A percentile compares a stretch with the other conserved stretches of the same genome.
phyloP scores from a whole-genome alignment of 495 filamentous ascomycete genomes.

The Aspergillus coremiiformis region DNA sequence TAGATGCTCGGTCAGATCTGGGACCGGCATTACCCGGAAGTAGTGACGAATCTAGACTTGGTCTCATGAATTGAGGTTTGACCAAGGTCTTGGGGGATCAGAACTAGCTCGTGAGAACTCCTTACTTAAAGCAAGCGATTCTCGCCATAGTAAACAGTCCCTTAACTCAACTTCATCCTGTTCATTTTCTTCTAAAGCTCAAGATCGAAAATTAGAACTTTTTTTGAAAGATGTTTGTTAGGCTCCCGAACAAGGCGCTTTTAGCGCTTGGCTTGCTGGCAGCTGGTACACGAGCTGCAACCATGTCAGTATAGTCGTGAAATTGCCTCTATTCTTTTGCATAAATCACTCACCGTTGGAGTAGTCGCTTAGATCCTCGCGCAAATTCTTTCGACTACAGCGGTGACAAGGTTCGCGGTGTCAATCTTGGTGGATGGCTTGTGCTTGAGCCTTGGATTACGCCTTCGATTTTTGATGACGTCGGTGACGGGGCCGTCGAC shows the following conservation, averaged over 20 bases:
- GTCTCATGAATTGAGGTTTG: background rate
- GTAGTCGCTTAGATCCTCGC: constrained; percentile 30
- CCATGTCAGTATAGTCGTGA: constrained; percentile 23
- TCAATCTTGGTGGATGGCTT: constrained; percentile 54
- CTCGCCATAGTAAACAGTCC: constrained; percentile 17
- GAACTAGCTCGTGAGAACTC: background rate
- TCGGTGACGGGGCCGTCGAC: constrained; percentile 47
- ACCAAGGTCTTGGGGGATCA: background rate
- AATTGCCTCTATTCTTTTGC: background rate
- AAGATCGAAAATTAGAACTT: background rate
- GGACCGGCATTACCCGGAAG: background rate
- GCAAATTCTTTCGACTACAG: constrained; percentile 38
- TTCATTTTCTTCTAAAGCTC: constrained; percentile 11
- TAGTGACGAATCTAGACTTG: background rate
- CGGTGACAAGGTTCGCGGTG: constrained; percentile 42
- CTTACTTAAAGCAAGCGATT: constrained; percentile 31
- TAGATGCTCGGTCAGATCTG: background rate
- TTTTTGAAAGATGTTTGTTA: constrained; percentile 32
- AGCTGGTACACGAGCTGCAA: constrained; percentile 27
- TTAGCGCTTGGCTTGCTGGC: constrained; percentile 30
- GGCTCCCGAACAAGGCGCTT: constrained; percentile 28
- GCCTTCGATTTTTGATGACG: constrained; percentile 51
- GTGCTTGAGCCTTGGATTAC: constrained; percentile 60
- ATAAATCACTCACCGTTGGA: constrained; percentile 3
- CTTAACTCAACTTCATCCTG: constrained; percentile 21